Conservation (phyloP, 495 filamentous ascomycete species). For the Aspergillus biplanus region DNA sequence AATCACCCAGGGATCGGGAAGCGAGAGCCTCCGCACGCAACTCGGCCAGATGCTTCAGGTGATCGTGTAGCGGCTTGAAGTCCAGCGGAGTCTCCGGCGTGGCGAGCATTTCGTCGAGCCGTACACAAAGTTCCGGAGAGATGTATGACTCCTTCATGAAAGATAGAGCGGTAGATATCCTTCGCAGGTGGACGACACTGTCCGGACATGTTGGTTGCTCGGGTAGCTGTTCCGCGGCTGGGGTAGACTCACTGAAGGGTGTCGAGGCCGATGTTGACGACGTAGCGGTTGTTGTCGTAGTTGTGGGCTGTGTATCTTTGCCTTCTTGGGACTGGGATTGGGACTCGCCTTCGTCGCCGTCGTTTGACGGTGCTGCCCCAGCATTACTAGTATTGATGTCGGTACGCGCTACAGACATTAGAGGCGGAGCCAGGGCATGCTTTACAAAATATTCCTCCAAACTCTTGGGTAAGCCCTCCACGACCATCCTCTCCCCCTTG, state of each 20-base stretch:
- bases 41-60: slow-evolving; percentile 64
- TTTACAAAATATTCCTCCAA: slow-evolving; percentile 85
- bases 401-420: slow-evolving; percentile 62
- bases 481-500: slow-evolving; percentile 74
- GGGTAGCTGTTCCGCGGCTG: slow-evolving; percentile 27
- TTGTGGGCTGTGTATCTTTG: slow-evolving; percentile 37
- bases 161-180: slow-evolving; percentile 72
- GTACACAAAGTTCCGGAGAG: slow-evolving; percentile 50
- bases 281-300: slow-evolving; percentile 36
- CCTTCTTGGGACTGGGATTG: slow-evolving; percentile 37
- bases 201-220: slow-evolving; percentile 43
- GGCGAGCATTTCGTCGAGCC: slow-evolving; percentile 53
- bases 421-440: slow-evolving; percentile 73
- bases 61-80: slow-evolving; percentile 69
- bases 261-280: slow-evolving; percentile 45
- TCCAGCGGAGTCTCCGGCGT: slow-evolving; percentile 55
- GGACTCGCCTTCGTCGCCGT: slow-evolving; percentile 27
- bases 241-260: slow-evolving; percentile 40
- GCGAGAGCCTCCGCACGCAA: slow-evolving; percentile 71
- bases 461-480: slow-evolving; percentile 68
- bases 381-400: slow-evolving; percentile 33
- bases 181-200: slow-evolving; percentile 63
- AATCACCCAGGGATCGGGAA: slow-evolving; percentile 69
- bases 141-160: slow-evolving; percentile 79
- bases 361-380: slow-evolving; percentile 7